Evolutionary conservation across 2,329 filamentous ascomycete genomes (phyloP).

Genomic region (Aspergillus persii): DNA sequence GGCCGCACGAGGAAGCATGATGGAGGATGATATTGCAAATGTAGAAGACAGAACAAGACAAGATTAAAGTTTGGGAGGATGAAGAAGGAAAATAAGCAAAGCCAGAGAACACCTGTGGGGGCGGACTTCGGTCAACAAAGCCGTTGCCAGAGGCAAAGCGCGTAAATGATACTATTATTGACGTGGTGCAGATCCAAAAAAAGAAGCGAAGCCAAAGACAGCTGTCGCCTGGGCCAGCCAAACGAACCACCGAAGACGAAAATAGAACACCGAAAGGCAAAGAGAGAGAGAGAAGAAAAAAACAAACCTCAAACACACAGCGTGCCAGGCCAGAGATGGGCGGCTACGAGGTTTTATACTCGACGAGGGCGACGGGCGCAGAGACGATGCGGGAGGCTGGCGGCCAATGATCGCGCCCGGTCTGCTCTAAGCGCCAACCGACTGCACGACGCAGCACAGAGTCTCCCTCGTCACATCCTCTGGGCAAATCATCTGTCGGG

Average conservation of each 20-base stretch:
- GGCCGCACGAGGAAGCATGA: constrained; percentile 29
- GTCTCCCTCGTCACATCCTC: constrained; percentile 10
- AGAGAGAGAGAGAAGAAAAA: constrained; percentile 14
- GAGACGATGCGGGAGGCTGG: background rate
- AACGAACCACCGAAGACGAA: constrained; percentile 32
- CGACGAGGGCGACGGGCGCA: background rate
- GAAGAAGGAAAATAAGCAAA: constrained; percentile 12
- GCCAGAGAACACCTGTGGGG: background rate
- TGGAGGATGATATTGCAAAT: constrained; percentile 37
- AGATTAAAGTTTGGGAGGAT: constrained; percentile 6
- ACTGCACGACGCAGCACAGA: constrained; percentile 16
- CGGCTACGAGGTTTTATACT: constrained; percentile 36
- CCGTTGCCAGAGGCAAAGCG: constrained; percentile 19
- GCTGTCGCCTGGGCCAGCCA: constrained; percentile 45
- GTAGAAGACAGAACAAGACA: constrained; percentile 3
- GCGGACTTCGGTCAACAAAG: constrained; percentile 38
- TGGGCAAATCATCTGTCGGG: constrained; percentile 6
- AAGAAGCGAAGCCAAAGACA: constrained; percentile 20
- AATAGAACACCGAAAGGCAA: constrained; percentile 28
- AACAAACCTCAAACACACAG: constrained; percentile 26
- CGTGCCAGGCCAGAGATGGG: constrained; percentile 11
- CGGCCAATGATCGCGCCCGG: constrained; percentile 13
- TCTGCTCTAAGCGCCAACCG: constrained; percentile 17
- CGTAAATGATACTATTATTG: constrained; percentile 27
- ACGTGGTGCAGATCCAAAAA: constrained; percentile 20